A percentile compares a stretch with the other conserved stretches of the same genome.
phyloP scores from a whole-genome alignment of 2,329 filamentous ascomycete genomes.

The Raffaelea ambrosiae region DNA sequence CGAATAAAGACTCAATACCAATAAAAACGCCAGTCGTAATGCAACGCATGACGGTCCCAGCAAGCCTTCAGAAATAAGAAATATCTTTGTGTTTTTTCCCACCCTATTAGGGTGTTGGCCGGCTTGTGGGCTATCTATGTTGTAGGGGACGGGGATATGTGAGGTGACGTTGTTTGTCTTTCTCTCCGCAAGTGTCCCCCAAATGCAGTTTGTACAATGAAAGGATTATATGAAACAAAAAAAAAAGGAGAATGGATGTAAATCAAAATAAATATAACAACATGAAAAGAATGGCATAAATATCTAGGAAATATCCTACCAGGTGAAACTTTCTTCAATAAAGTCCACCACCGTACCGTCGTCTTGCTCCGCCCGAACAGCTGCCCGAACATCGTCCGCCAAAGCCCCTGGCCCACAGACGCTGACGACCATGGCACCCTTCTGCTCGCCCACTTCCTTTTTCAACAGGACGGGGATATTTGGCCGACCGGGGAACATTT shows the following conservation, averaged over 20 bases:
- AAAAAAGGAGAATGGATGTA: background rate
- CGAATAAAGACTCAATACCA: too few species aligned
- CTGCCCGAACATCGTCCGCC: slow-evolving; percentile 66
- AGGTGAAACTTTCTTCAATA: slow-evolving; percentile 68
- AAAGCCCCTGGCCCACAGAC: slow-evolving; percentile 70
- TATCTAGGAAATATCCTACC: slow-evolving; percentile 25
- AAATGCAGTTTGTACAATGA: too few species aligned
- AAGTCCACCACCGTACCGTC: slow-evolving; percentile 59
- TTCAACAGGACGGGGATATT: slow-evolving; percentile 71
- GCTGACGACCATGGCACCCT: slow-evolving; percentile 82
- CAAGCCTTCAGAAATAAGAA: too few species aligned
- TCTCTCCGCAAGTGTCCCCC: too few species aligned
- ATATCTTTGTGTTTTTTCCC: too few species aligned
- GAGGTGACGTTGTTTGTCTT: too few species aligned
- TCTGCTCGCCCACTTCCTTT: slow-evolving; percentile 71
- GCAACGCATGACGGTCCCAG: background rate
- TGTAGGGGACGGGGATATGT: too few species aligned
- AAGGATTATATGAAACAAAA: too few species aligned
- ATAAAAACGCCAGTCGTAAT: background rate
- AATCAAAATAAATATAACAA: background rate
- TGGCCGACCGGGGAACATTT: slow-evolving; percentile 86
- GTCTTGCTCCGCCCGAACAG: slow-evolving; percentile 56
- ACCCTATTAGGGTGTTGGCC: too few species aligned
- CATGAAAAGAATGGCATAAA: background rate
- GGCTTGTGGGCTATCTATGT: too few species aligned